Percentiles rank a stretch among this genome's conserved stretches.
These are phyloP conservation scores for Blastobotrys robertii DNA, from an alignment of 805 yeast genomes.

Conservation along the genomic window DNA sequence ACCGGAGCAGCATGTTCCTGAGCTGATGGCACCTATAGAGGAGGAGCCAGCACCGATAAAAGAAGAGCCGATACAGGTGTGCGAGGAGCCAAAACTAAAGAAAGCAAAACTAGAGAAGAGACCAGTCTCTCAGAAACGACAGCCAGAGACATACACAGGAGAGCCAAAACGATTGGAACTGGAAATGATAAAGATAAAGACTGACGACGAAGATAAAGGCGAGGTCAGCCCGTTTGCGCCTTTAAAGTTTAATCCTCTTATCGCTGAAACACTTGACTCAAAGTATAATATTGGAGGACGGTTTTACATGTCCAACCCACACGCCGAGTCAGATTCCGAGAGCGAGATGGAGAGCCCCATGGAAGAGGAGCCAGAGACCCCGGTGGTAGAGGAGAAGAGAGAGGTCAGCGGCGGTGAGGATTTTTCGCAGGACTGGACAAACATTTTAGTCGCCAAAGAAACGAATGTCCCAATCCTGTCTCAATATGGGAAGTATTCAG, in stretches of 20 bases:
- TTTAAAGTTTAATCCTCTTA: constrained; percentile 67
- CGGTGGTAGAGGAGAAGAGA: constrained; percentile 5
- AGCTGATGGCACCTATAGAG: not conserved
- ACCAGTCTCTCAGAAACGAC: constrained; percentile 1
- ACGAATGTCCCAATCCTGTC: not conserved
- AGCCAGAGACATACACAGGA: constrained; percentile 11
- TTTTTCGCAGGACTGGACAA: not conserved
- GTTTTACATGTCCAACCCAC: constrained; percentile 46
- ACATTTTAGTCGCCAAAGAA: too few relatives aligned
- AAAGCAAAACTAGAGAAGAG: not conserved
- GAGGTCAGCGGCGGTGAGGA: constrained; percentile 3
- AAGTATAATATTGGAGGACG: constrained; percentile 89
- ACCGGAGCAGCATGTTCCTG: not conserved
- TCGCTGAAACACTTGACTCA: constrained; percentile 66
- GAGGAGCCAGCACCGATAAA: constrained; percentile 4
- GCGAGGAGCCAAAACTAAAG: not conserved
- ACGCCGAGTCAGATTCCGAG: constrained; percentile 10
- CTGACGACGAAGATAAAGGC: constrained; percentile 8
- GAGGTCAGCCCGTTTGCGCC: constrained; percentile 70
- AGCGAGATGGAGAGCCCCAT: constrained; percentile 11
- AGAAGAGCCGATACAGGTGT: not conserved
- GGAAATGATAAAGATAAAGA: not conserved
- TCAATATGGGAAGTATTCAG: constrained; percentile 4
- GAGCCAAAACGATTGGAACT: too few relatives aligned
- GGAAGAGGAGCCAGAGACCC: constrained; percentile 1